These are phyloP conservation scores for Tanacetum coccineum DNA, from an alignment of 129 eudicot species.

Conservation along the genomic window DNA sequence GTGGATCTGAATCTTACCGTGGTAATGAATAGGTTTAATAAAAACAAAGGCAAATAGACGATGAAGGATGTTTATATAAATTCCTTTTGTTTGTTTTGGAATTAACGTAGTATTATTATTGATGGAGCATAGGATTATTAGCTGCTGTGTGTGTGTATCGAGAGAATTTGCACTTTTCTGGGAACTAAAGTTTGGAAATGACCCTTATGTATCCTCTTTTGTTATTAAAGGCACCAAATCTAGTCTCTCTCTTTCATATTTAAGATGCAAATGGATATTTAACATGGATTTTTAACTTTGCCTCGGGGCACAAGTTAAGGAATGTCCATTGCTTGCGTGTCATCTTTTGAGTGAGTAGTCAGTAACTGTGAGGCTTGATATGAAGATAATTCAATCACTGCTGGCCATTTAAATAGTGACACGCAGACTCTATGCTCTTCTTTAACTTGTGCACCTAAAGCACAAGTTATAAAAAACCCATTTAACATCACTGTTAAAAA, in stretches of 20 bases:
- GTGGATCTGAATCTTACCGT: constrained; percentile 37
- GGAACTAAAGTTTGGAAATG: constrained; percentile 3
- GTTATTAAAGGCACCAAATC: constrained; percentile 4
- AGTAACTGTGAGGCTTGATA: no score
- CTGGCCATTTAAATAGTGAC: no score
- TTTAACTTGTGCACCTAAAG: no score
- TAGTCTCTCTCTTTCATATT: background rate
- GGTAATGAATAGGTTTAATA: background rate
- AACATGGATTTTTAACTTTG: no score
- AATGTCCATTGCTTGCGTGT: no score
- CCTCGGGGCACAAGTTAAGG: no score
- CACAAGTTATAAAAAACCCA: no score
- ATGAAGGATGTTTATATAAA: background rate
- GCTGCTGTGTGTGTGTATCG: background rate
- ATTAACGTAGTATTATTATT: constrained; percentile 20
- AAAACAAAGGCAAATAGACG: no score
- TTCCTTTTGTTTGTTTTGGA: constrained; percentile 16
- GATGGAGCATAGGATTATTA: constrained; percentile 16
- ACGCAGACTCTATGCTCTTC: no score
- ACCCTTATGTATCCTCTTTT: constrained; percentile 15
- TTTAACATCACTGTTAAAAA: no score
- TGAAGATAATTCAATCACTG: no score
- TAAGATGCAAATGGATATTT: background rate
- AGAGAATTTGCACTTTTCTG: constrained; percentile 32
- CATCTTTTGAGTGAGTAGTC: no score